Evolutionary conservation across 2,329 filamentous ascomycete species (phyloP), one percentile per base, ranked within the genome.

Genomic region (Fusarium metavorans): DNA sequence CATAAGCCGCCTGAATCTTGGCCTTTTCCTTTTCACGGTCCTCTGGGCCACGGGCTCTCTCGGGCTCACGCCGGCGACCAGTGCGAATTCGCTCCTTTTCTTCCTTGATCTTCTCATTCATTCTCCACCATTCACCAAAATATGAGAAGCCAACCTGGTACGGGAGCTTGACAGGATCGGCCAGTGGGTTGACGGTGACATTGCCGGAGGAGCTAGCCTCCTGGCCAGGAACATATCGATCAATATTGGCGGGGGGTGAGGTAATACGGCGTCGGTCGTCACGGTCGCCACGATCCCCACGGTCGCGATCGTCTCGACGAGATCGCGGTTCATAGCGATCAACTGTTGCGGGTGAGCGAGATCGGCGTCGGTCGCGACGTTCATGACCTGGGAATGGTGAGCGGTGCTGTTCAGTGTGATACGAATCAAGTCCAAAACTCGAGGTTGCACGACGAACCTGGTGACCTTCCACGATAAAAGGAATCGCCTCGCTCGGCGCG

Each of bases 141-240:
- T 93, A 96, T 16, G 93, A 95, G 83, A 96, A 96, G 2, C 94
- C 94, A 65, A 95, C 94, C 80, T 96, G 94, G 72, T 93, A 95
- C 4, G 93, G 90, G 11, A 96, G 87, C 70, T 90, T 90, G 76
- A 93, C 87, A 2, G 94, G 94, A 72, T 96, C 93, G 14, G 89
- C 87, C 4, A 96, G 84, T 10, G 93, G 93, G 75, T 95, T 95
- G 20, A 86, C 83, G 1, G 86, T 79, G 25, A 85, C 41, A 11
- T 77, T 85, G 8, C 71, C 74, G 23, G 75, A 39, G 16, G 88
- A 83, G 20, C 88, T 84, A 37, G 80, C 80, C 67, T 93, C 90
- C 75, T 94, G 92, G 20, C 93, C 93, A 2, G 94, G 94, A 23
- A 97, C 92, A 80, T 97, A 97, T 77, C 94, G 91, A 81, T 97